Evolutionary conservation across 164 flowering plant genomes (phyloP), one percentile per base, ranked within the genome.

Genomic region (Saururus chinensis): DNA sequence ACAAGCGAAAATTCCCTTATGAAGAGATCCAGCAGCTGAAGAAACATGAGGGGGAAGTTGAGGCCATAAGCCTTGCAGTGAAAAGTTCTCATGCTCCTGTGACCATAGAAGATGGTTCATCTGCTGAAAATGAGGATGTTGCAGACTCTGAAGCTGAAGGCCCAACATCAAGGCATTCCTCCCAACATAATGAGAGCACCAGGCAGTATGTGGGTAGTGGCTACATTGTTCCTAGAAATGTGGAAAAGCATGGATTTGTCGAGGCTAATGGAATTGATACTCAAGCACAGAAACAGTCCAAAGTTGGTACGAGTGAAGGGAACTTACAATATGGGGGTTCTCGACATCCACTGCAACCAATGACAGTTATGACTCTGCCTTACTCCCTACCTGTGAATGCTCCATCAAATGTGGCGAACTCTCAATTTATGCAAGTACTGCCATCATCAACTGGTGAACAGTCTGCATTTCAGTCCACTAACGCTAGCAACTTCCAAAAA

Each of bases 81-180:
- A 89, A 69, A 70, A 59, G 72, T 37, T 79, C 93, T 17, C 83
- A 81, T 62, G 71, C 88, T 61, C 82, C 97, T 45, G 64, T 83
- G 40, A 77, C 82, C n/a, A 79, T 89, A 17, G 92, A 88, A 64
- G 96, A 88, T 40, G 92, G 89, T 22, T 88, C 90, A 26, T 76
- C 84, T 65, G 88, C 89, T 49, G 96, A 86, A 66, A 89, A 85
- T 77, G 97, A 88, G 77, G 98, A 86, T 77, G 92, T 85, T 41
- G 96, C 90, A 35, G 98, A 88, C 56, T 93, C 96, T 42, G 96
- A 85, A 72, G 85, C 76, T 20, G 92, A 82, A 58, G 85, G 81
- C 54, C 85, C 91, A 41, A 78, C 79, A 49, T 84, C 95, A 61
- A 80, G 80, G 81, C 57, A 68, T 37, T 61, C 52, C 54, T 65